phyloP scores from a whole-genome alignment of 306 rosid species.

The Prunus kanzakura region DNA sequence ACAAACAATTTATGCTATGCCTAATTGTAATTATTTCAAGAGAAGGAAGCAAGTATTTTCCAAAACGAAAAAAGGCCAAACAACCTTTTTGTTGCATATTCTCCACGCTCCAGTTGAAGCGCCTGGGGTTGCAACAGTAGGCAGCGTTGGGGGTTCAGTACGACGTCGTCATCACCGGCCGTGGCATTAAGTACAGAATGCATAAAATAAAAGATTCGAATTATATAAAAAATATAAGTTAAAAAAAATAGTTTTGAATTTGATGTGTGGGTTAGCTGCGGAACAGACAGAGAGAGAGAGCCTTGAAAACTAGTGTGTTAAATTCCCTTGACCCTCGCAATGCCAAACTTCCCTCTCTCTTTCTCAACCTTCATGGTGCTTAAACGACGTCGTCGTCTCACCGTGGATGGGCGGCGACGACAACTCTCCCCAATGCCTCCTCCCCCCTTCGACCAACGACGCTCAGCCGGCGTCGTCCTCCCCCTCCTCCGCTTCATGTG shows the following conservation, averaged over 20 bases:
- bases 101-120: not conserved
- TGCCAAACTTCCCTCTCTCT: constrained; percentile 26
- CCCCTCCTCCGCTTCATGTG: not conserved
- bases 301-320: constrained; percentile 5
- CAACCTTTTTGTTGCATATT: not conserved
- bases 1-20: too few species aligned
- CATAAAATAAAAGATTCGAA: not conserved
- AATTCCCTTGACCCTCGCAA: constrained; percentile 17
- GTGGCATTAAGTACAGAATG: not conserved
- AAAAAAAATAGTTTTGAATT: not conserved
- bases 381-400: constrained; percentile 21
- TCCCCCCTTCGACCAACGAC: constrained; percentile 1
- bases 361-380: constrained; percentile 53
- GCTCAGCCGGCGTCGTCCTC: constrained; percentile 1
- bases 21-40: too few species aligned
- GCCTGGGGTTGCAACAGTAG: not conserved
- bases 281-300: not conserved
- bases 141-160: not conserved
- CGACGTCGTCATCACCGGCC: constrained; percentile 19
- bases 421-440: constrained; percentile 20
- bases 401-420: constrained; percentile 60
- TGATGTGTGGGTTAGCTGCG: not conserved
- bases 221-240: not conserved
- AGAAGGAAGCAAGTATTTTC: too few species aligned
- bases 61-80: not conserved